Evolutionary conservation across 768 basidiomycete species (phyloP).

Genomic region (Psilocybe cyanescens): DNA sequence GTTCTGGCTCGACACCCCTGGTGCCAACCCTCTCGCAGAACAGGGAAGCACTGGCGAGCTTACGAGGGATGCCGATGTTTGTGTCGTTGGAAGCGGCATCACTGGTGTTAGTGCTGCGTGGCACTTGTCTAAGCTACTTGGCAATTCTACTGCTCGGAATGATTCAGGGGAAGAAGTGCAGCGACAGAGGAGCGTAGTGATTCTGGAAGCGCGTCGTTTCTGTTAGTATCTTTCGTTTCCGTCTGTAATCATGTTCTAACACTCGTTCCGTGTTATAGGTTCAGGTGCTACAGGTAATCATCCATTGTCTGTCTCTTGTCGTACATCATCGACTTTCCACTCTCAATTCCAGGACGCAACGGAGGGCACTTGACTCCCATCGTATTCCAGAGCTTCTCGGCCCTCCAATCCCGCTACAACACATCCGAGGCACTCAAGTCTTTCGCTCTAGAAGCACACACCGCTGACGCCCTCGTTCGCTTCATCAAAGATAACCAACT

Average conservation of each 20-base stretch:
- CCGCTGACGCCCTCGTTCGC: conserved; percentile 46
- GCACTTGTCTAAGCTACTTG: conserved; percentile 47
- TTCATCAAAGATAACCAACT: conserved; percentile 51
- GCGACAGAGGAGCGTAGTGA: conserved; percentile 46
- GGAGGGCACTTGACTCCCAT: conserved; percentile 74
- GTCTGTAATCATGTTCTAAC: not conserved
- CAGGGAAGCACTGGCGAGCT: conserved; percentile 68
- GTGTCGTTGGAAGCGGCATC: conserved; percentile 81
- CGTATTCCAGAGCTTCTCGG: conserved; percentile 48
- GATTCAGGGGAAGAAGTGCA: not conserved
- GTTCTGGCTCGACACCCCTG: conserved; percentile 69
- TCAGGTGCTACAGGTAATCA: conserved; percentile 74
- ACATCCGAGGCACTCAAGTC: conserved; percentile 57
- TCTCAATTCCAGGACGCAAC: conserved; percentile 59
- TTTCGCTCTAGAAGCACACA: conserved; percentile 61
- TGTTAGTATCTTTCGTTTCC: conserved; percentile 51
- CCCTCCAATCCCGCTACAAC: conserved; percentile 43
- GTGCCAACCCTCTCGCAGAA: conserved; percentile 66
- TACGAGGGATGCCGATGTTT: conserved; percentile 67
- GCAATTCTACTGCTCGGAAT: not conserved
- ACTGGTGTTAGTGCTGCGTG: conserved; percentile 79
- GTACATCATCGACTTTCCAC: not conserved
- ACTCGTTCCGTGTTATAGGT: conserved; percentile 38
- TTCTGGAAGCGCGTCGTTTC: conserved; percentile 87
- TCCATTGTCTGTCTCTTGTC: conserved; percentile 7